Evolutionary conservation across 2,329 filamentous ascomycete species (phyloP), one percentile per base, ranked within the genome.

Genomic region (Phoma herbarum): DNA sequence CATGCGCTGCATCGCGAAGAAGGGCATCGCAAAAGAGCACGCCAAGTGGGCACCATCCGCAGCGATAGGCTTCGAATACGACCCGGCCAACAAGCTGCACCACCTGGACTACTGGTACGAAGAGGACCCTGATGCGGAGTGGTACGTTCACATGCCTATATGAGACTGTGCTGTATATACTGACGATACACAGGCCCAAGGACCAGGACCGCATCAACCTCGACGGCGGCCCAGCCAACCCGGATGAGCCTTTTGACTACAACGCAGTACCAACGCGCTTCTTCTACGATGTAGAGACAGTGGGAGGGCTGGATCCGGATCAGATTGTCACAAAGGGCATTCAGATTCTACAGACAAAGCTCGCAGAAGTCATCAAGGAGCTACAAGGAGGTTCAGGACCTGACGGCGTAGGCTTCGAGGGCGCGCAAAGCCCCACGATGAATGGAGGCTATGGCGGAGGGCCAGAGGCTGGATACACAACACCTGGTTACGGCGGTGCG

Each of bases 1-100:
- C 76, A 86, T 99, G 73, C 91, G 87, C 61, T 98, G 94, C 75
- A 90, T 97, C 65, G 95, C 94, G 49, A 97, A 97, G 84, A 98
- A 98, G 84, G 95, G 95, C 1, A 98, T 98, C 65, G 93, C 94
- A 35, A 99, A 99, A 83, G 95, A 99, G 78, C 95, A 99, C 79
- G 92, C 95, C 10, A 99, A 99, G 79, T 99, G 95, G 95, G 91
- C 92, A 71, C 93, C 95, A 2, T 94, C 91, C 33, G 86, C 93
- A 39, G 95, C 95, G 3, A 89, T 99, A 39, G 93, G 92, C 23
- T 99, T 99, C 75, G 95, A 99, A 79, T 99, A 99, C 78, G 95
- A 99, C 76, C 95, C 95, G 60, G 91, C 96, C 78, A 99, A 99
- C 81, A 97, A 96, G 80, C 82, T 99, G 65, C 87, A 89, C 66